These are phyloP conservation scores for Lachnum nothofagi DNA, from an alignment of 2,329 filamentous ascomycete species.

Conservation along the genomic window DNA sequence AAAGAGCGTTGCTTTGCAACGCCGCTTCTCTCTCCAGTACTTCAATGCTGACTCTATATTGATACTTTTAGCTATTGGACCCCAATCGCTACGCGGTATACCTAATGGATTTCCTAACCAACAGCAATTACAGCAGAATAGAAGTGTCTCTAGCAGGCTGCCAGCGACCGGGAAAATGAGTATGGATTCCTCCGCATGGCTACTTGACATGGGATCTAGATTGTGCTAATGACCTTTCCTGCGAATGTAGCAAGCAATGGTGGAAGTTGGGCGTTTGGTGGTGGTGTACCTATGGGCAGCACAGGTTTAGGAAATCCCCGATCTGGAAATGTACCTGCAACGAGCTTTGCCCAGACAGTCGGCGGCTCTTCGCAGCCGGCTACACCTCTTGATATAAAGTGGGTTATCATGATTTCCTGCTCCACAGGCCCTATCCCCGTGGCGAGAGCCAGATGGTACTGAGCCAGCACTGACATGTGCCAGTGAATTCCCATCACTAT, in stretches of 20 bases:
- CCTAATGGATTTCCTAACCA: slow-evolving; percentile 56
- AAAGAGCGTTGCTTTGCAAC: neutral
- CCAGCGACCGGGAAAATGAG: slow-evolving; percentile 62
- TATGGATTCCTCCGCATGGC: slow-evolving; percentile 36
- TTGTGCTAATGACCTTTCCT: slow-evolving; percentile 23
- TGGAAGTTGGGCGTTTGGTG: slow-evolving; percentile 57
- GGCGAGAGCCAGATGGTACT: neutral
- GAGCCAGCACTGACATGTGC: slow-evolving; percentile 14
- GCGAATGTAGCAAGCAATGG: slow-evolving; percentile 33
- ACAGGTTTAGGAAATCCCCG: slow-evolving; percentile 49
- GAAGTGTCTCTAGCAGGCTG: slow-evolving; percentile 54
- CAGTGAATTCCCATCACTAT: slow-evolving; percentile 63
- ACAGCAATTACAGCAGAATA: slow-evolving; percentile 52
- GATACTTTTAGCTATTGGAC: slow-evolving; percentile 44
- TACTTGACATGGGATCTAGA: neutral
- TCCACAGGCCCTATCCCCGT: neutral
- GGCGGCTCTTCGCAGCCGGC: slow-evolving; percentile 54
- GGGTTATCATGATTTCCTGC: slow-evolving; percentile 38
- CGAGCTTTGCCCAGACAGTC: slow-evolving; percentile 63
- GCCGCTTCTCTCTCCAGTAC: neutral
- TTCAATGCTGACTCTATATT: slow-evolving; percentile 17
- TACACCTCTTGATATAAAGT: slow-evolving; percentile 60
- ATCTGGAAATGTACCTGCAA: slow-evolving; percentile 53
- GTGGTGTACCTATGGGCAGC: slow-evolving; percentile 55
- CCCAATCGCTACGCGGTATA: slow-evolving; percentile 58